Evolutionary conservation across 768 basidiomycete genomes (phyloP), one percentile per base, ranked within the genome.

Genomic region (Termitomyces bulborhizus): DNA sequence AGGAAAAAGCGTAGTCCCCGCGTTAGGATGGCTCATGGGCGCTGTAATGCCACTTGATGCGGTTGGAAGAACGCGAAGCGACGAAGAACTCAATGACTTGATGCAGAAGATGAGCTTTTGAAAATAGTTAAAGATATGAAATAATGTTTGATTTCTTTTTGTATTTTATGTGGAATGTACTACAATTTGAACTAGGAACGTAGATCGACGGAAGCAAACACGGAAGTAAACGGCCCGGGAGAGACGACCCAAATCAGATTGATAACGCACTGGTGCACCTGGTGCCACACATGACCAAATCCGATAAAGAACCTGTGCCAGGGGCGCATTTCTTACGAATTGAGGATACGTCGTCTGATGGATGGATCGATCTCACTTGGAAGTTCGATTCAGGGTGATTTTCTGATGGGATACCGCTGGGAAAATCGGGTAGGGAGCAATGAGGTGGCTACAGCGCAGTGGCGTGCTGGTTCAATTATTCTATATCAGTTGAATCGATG

Each of bases 1-100:
- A 51, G 73, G 72, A 21, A 63, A 58, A 54, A 66, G 65, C 40
- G 64, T 67, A 16, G 64, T 64, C 3, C 65, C 73, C 3, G 60
- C 65, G 13, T 62, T 77, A 7, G 70, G 65, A 4, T 77, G 75
- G 75, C 68, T 77, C 29, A 72, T 76, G 55, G 76, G 76, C 36
- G 69, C 66, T 32, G 71, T 75, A 8, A 74, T 77, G 74, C 76
- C 76, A 37, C 69, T 77, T 21, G 72, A 75, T 46, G 68, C 69
- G 27, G 59, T 69, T 18, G 62, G 47, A 47, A 63, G 62, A 59
- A 58, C 68, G 26, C 56, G 57, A 18, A 63, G 64, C 47, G 67
- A 70, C 47, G 60, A 67, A 44, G 64, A 66, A 41, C 62, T 74
- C 13, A 66, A 68, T 39, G 65, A 69, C n/a, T 55, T 73, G 60